These are phyloP conservation scores for Reutealis trisperma DNA, from an alignment of 345 rosid genomes.

Conservation along the genomic window DNA sequence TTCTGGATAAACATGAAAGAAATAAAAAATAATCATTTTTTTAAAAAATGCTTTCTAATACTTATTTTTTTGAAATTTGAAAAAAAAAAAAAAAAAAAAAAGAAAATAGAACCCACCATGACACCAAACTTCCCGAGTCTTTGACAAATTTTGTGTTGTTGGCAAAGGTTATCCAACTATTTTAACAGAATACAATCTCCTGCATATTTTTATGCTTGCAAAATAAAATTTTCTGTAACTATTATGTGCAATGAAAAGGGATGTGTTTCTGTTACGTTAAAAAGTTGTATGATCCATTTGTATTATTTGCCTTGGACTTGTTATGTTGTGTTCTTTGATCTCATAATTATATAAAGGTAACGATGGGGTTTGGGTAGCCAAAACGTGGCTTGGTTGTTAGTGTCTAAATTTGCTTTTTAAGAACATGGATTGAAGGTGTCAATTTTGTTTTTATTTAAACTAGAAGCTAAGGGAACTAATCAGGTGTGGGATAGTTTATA, in stretches of 20 bases:
- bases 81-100: no score
- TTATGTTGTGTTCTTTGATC: neutral
- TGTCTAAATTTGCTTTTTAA: neutral
- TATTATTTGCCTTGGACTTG: neutral
- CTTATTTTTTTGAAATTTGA: no score
- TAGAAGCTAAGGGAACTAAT: neutral
- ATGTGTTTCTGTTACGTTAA: neutral
- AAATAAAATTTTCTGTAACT: neutral
- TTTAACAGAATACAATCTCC: neutral
- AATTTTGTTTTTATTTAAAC: neutral
- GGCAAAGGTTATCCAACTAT: neutral
- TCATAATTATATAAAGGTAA: neutral
- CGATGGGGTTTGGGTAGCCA: neutral
- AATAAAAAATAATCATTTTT: no score
- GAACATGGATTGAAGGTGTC: neutral
- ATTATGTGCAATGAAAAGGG: neutral
- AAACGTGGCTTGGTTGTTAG: neutral
- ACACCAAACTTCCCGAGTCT: neutral
- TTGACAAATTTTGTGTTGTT: neutral
- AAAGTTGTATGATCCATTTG: neutral
- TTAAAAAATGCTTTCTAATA: no score
- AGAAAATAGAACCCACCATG: no score
- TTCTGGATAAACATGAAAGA: no score
- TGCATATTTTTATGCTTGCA: neutral
- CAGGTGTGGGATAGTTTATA: neutral